Evolutionary conservation across 2,329 filamentous ascomycete genomes (phyloP), one percentile per base, ranked within the genome.

Genomic region (Niveomyces coronatus): DNA sequence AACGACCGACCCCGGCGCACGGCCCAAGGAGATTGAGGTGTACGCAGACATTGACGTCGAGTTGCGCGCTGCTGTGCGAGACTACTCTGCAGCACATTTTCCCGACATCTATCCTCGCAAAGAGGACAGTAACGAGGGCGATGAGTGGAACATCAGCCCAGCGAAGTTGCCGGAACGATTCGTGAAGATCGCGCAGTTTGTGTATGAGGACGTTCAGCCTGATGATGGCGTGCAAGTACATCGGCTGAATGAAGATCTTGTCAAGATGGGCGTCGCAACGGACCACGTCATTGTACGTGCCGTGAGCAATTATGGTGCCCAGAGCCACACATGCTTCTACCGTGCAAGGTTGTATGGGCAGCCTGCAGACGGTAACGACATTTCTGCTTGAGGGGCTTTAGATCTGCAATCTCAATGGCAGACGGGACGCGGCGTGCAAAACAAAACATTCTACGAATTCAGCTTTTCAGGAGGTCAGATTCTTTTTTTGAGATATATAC

Each of bases 1-100:
- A 3, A 80, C 78, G 0, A 64, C 77, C 7, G 70, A 80, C 32
- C 72, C 79, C 0, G 68, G 63, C 11, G 63, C 77, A 2, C 76
- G 77, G 22, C 85, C 85, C 0, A 68, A 63, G 36, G 66, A 80
- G 3, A 72, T 89, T 41, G 83, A 89, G 53, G 55, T 89, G 8
- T 85, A 81, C 69, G 77, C 70, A 5, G 64, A 68, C 27, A 70
- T 80, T 42, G 62, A 67, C 14, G 67, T 57, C 17, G 51, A 46
- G 2, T 48, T 64, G 18, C 64, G 61, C 23, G 50, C 60, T 18
- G 59, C 61, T 18, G 54, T 69, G 2, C 48, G 51, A 15, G 57
- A 64, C 44, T 74, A 70, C 48, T 62, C 66, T 13, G 49, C 53
- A 8, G 52, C 50, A 3, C 58, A 67, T 27, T 68, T 67, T 37